phyloP scores from a whole-genome alignment of 495 filamentous ascomycete species.

The Penicillium verhagenii region DNA sequence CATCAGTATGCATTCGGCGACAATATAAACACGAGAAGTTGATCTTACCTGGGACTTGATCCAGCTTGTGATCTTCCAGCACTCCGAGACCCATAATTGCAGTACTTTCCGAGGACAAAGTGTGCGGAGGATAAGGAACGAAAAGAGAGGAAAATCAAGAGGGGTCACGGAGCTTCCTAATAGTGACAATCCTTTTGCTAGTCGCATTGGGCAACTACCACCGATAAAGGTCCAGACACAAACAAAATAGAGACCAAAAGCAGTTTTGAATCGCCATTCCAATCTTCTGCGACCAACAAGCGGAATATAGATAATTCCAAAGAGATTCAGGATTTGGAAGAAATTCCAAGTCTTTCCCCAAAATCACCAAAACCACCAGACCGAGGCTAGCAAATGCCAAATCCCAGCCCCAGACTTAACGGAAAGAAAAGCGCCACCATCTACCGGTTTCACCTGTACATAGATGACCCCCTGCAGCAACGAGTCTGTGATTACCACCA shows the following conservation, averaged over 20 bases:
- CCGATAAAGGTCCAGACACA: not conserved
- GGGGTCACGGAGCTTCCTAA: not conserved
- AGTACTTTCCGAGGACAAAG: not conserved
- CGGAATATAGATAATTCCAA: not conserved
- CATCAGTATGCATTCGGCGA: too few relatives aligned
- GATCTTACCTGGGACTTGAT: slow-evolving; percentile 70
- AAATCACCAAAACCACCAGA: not conserved
- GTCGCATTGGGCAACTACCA: not conserved
- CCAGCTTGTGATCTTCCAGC: slow-evolving; percentile 60
- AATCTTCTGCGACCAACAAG: not conserved
- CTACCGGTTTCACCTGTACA: not conserved
- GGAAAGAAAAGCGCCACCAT: not conserved
- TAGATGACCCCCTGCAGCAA: not conserved
- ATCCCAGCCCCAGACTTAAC: not conserved
- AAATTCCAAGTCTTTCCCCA: too few relatives aligned
- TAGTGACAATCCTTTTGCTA: not conserved
- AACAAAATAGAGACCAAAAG: not conserved
- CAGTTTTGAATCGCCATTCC: not conserved
- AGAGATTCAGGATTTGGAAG: not conserved
- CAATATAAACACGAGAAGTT: not conserved
- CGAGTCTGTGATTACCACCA: too few relatives aligned
- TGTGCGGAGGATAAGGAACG: not conserved
- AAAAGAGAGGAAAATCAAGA: not conserved
- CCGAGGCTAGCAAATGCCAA: not conserved
- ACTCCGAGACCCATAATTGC: slow-evolving; percentile 77